These are phyloP conservation scores for Leccinum uliginosum DNA, from an alignment of 768 basidiomycete genomes.

Conservation along the genomic window DNA sequence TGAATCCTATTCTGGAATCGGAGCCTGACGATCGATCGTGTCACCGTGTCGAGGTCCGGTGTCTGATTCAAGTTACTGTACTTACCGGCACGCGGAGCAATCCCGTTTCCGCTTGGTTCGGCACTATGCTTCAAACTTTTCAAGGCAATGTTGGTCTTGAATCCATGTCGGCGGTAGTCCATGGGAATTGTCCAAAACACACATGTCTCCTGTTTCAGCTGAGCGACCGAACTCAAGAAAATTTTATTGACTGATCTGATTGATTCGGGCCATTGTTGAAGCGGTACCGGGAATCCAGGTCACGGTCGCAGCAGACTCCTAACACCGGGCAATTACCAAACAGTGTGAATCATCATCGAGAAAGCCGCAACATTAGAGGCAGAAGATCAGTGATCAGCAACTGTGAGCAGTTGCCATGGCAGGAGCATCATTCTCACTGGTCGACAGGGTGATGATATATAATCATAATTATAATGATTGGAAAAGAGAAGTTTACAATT, in stretches of 20 bases:
- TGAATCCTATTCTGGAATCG: not conserved
- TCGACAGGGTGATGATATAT: not conserved
- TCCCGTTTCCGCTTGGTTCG: not conserved
- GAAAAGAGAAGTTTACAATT: constrained; percentile 6
- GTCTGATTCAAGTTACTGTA: not conserved
- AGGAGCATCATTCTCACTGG: not conserved
- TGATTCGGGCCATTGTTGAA: not conserved
- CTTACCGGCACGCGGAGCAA: not conserved
- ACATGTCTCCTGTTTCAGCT: not conserved
- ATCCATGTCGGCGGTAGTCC: not conserved
- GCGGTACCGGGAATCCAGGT: not conserved
- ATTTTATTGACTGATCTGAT: not conserved
- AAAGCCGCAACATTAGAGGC: not conserved
- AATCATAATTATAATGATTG: not conserved
- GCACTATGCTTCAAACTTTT: not conserved
- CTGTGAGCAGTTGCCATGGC: not conserved
- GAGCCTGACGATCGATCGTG: not conserved
- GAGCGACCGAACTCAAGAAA: not conserved
- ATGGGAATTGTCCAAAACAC: not conserved
- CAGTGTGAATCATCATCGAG: not conserved
- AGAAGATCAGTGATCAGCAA: not conserved
- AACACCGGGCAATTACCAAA: not conserved
- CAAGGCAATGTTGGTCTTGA: not conserved
- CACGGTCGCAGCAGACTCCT: not conserved
- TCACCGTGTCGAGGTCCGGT: not conserved